Evolutionary conservation across 139 green algal species (phyloP).

Genomic region (Coelastrella sp.): DNA sequence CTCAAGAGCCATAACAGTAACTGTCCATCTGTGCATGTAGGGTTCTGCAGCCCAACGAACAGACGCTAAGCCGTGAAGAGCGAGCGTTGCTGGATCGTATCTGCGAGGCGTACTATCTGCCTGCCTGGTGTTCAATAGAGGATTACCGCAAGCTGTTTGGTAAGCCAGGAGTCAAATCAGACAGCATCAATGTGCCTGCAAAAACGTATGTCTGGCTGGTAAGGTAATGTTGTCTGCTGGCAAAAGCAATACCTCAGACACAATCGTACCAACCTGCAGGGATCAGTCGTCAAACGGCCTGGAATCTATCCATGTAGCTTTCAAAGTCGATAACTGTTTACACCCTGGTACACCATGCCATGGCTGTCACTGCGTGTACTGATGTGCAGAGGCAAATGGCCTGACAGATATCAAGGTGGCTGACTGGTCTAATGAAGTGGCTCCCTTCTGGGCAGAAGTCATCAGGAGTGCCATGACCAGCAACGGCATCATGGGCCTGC

Average conservation of each 20-base stretch:
- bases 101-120: conserved; percentile 98
- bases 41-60: conserved; percentile 53
- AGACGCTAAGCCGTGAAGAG: conserved; percentile 45
- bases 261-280: not conserved
- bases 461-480: conserved; percentile 85
- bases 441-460: conserved; percentile 96
- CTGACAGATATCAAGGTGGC: conserved; percentile 63
- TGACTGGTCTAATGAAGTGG: conserved; percentile 84
- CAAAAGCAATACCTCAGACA: too few species aligned
- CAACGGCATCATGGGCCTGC: conserved; percentile 84
- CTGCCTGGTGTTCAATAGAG: conserved; percentile 91
- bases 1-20: too few species aligned
- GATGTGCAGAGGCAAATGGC: conserved; percentile 53
- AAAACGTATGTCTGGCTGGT: too few species aligned
- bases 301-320: too few species aligned
- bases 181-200: too few species aligned
- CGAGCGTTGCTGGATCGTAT: conserved; percentile 89
- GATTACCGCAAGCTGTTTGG: conserved; percentile 90
- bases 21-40: conserved; percentile 66
- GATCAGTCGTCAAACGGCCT: not conserved
- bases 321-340: too few species aligned
- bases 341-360: too few species aligned
- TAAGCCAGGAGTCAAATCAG: too few species aligned
- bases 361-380: too few species aligned
- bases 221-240: too few species aligned